Base-by-base conservation (phyloP, 805 yeast genomes). In the Aciculoconidium aculeatum region DNA sequence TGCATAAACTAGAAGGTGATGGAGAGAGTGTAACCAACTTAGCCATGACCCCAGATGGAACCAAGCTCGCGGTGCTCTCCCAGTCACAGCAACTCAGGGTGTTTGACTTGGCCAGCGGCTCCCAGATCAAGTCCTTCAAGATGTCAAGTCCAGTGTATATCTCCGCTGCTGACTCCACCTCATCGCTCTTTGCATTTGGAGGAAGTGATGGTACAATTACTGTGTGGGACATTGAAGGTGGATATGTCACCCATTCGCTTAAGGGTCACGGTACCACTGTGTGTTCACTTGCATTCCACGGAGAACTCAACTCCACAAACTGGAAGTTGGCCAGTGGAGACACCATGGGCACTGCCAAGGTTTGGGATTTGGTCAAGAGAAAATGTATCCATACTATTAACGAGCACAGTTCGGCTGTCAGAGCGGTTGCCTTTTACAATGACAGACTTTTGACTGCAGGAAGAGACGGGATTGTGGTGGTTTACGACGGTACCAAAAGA, bases 261-360 rank as follows among this genome's bases (percentile, higher is more conserved):
- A 81, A 83, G 53, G 97, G 98, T 1, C 99, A 92, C 53, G 94
- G 95, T 12, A 79, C 92, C 8, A 81, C 94, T 2, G 69, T 90
- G 22, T 80, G 94, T 25, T 75, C 92, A 4, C 54, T 90, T 32
- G 37, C 49, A 1, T 86, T 92, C 52, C 70, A 70, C 49, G 96
- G 96, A 7, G 76, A 75, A 37, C 59, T 75, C 23, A 80, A 83
- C 40, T 65, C 78, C 3, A 35, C 55, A 6, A 65, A 68, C 25
- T 92, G 97, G 97, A 69, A 67, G 47, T 65, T 92, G 34, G 82
- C 87, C 10, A 74, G 86, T 43, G 80, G 79, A 36, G 80, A 74
- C 51, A 72, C 70, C 37, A 68, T 66, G 69, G 79, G 80, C 15
- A 55, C 65, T 1, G 70, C 67, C 11, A 70, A 69, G 42, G 55